These are phyloP conservation scores for Fusarium foetens DNA, from an alignment of 2,329 filamentous ascomycete species.

Conservation along the genomic window DNA sequence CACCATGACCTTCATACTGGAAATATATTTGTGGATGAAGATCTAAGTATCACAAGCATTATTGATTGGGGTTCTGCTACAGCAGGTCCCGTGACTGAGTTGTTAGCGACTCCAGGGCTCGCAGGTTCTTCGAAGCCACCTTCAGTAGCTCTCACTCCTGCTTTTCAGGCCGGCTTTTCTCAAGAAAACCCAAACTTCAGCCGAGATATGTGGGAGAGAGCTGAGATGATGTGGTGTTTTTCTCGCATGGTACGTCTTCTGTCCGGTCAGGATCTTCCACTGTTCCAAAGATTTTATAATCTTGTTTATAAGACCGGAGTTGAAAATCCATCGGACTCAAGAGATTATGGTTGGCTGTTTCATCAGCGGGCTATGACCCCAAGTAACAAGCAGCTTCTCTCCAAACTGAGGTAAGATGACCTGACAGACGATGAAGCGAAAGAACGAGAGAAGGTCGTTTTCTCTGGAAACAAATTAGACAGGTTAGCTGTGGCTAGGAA, in stretches of 20 bases:
- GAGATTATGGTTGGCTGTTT: conserved; percentile 11
- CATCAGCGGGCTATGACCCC: conserved; percentile 7
- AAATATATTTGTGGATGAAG: not conserved
- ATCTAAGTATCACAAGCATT: not conserved
- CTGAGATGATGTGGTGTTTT: conserved; percentile 25
- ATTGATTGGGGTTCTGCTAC: not conserved
- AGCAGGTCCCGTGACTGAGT: not conserved
- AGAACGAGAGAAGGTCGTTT: fast-evolving
- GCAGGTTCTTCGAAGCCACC: not conserved
- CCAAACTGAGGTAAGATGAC: conserved; percentile 22
- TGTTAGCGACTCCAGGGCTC: not conserved
- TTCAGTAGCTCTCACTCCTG: not conserved
- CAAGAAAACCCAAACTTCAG: not conserved
- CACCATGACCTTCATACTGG: not conserved
- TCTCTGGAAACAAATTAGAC: not conserved
- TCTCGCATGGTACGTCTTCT: conserved; percentile 27
- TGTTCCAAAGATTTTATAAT: conserved; percentile 22
- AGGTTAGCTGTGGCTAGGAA: not conserved
- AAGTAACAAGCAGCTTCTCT: conserved; percentile 17
- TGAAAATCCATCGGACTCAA: not conserved
- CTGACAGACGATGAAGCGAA: not conserved
- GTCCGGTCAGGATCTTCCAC: conserved; percentile 26
- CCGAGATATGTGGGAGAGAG: not conserved
- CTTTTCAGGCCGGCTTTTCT: not conserved
- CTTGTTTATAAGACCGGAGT: conserved; percentile 2